Base-by-base conservation (phyloP, 2,329 filamentous ascomycete genomes). In the Calonectria fujianensis region DNA sequence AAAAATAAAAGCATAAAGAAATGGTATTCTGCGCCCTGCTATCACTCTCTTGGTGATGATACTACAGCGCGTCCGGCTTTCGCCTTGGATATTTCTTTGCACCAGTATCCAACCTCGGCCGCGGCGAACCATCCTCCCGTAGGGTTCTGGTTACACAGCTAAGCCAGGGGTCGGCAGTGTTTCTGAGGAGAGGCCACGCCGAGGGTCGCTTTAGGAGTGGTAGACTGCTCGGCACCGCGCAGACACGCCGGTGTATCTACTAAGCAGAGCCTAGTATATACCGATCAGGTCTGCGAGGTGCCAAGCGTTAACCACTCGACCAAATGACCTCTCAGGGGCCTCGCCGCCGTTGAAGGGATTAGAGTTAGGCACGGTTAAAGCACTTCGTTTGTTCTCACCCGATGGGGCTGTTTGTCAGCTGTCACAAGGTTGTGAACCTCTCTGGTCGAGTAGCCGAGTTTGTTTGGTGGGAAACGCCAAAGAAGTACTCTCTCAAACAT, bases 81-180 rank as follows among this genome's bases (percentile, higher is more conserved):
- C 82, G 78, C 79, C 18, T 78, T 68, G 70, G 77, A 73, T 79
- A 80, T 74, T 83, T 80, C n/a, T 82, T 82, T 82, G 80, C 80
- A 65, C 75, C 66, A 29, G 37, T 61, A 29, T 67, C 65, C 77
- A 72, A 52, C 78, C 80, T 81, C 80, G 79, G 75, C 68, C 41
- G 63, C 64, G 24, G 24, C 51, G 67, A 29, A 71, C 29, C 32
- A 31, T 50, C 57, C 51, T 52, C 61, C 66, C 50, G 32, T 41
- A 27, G 37, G 18, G n/a, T 18, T 27, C 18, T 39, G 51, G 69
- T 37, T 50, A 50, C n/a, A 31, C 50, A 11, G 27, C 27, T 32
- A 39, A 32, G 66, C 75, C 75, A 80, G 79, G 80, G 79, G 77
- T 57, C 69, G 73, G 76, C 65, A 70, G 70, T 70, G 80, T 79